Percentiles rank a stretch among this genome's conserved stretches.
phyloP scores from a whole-genome alignment of 2,329 filamentous ascomycete genomes.

The Calycina herbarum region DNA sequence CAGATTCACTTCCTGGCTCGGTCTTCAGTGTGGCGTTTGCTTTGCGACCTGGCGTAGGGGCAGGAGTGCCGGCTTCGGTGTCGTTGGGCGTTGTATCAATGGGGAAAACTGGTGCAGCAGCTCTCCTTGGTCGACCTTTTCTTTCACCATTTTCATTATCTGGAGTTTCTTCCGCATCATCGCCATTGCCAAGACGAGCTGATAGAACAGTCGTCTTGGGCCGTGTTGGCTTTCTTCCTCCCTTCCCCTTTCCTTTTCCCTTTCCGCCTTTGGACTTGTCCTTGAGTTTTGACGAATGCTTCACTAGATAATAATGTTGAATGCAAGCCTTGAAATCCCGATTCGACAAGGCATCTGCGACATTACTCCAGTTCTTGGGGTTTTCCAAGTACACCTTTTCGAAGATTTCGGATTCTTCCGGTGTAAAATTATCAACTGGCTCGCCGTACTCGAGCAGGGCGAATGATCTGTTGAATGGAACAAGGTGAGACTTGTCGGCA shows the following conservation, averaged over 20 bases:
- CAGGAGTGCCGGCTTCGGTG: constrained; percentile 58
- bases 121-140: constrained; percentile 59
- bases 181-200: constrained; percentile 61
- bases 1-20: constrained; percentile 41
- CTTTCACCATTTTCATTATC: constrained; percentile 57
- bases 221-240: constrained; percentile 51
- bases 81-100: constrained; percentile 60
- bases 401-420: constrained; percentile 68
- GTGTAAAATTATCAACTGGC: constrained; percentile 72
- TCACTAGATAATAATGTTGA: constrained; percentile 83
- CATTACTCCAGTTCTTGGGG: constrained; percentile 80
- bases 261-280: constrained; percentile 61
- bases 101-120: constrained; percentile 68
- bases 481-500: constrained; percentile 64
- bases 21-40: constrained; percentile 45
- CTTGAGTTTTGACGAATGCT: constrained; percentile 72
- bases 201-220: constrained; percentile 64
- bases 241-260: constrained; percentile 46
- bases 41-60: constrained; percentile 57
- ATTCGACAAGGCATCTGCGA: constrained; percentile 65
- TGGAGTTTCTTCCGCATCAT: constrained; percentile 32
- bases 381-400: constrained; percentile 73
- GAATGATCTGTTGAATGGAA: constrained; percentile 66
- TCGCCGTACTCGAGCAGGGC: constrained; percentile 71
- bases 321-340: constrained; percentile 79